These are phyloP conservation scores for Smallanthus sonchifolius DNA, from an alignment of 129 eudicot species.

Conservation along the genomic window DNA sequence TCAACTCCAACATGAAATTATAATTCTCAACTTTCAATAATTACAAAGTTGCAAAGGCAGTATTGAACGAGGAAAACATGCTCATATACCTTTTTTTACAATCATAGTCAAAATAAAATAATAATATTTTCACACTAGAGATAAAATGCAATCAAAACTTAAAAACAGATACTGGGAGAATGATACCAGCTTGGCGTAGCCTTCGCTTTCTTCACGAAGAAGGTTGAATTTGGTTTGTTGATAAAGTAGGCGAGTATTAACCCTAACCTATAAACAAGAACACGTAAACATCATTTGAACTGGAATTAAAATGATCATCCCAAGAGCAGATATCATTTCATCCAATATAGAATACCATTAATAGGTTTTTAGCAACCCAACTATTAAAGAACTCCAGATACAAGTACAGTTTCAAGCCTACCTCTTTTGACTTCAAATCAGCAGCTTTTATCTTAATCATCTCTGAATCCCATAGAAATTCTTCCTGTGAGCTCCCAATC, in stretches of 20 bases:
- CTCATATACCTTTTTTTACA: background rate
- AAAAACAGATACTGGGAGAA: constrained; percentile 4
- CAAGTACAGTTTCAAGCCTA: constrained; percentile 27
- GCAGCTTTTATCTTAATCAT: constrained; percentile 97
- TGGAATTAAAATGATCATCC: constrained; percentile 4
- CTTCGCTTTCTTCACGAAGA: constrained; percentile 99
- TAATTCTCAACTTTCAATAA: background rate
- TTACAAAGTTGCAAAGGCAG: background rate
- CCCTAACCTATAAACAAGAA: constrained; percentile 77
- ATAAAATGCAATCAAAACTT: background rate
- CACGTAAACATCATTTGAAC: background rate
- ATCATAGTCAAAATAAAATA: constrained; percentile 4
- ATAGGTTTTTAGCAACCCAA: background rate
- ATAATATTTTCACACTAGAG: background rate
- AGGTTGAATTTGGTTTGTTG: constrained; percentile 98
- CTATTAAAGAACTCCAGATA: background rate
- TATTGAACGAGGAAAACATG: background rate
- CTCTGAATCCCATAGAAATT: constrained; percentile 92
- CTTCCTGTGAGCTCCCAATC: constrained; percentile 64
- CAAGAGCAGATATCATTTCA: constrained; percentile 1
- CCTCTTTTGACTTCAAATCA: constrained; percentile 99
- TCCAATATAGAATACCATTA: background rate
- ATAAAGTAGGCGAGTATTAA: constrained; percentile 96
- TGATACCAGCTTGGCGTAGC: constrained; percentile 98
- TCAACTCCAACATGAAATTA: background rate